Conservation (phyloP, 2,329 filamentous ascomycete species). For the Diplodia corticola region DNA sequence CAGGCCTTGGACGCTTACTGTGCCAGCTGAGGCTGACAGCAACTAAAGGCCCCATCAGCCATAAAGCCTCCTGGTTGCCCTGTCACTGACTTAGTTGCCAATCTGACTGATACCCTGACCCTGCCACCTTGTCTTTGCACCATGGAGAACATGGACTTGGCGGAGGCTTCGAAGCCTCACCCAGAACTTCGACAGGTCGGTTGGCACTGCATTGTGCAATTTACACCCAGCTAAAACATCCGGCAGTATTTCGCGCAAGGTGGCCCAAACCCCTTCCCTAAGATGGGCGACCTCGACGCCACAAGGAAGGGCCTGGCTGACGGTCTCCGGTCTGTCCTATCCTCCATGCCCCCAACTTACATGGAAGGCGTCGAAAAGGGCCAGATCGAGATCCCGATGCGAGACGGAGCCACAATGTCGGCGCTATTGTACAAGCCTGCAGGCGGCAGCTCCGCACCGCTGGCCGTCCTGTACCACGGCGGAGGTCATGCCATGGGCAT, state of each 20-base stretch:
- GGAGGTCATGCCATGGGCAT: constrained; percentile 27
- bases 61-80: neutral
- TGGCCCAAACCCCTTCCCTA: neutral
- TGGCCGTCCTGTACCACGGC: constrained; percentile 29
- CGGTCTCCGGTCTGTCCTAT: neutral
- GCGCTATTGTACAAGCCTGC: neutral
- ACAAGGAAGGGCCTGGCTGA: neutral
- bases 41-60: neutral
- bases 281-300: neutral
- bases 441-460: constrained; percentile 11
- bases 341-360: neutral
- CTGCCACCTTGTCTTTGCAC: neutral
- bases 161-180: neutral
- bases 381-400: neutral
- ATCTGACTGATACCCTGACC: neutral
- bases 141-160: neutral
- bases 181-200: neutral
- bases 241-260: neutral
- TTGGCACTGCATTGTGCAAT: neutral
- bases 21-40: neutral
- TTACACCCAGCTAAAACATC: neutral
- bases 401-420: neutral
- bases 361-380: neutral
- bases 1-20: neutral
- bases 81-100: neutral